These are phyloP conservation scores for Aurantiochytrium sp. DNA, from an alignment of 108 stramenopile genomes.

Conservation along the genomic window DNA sequence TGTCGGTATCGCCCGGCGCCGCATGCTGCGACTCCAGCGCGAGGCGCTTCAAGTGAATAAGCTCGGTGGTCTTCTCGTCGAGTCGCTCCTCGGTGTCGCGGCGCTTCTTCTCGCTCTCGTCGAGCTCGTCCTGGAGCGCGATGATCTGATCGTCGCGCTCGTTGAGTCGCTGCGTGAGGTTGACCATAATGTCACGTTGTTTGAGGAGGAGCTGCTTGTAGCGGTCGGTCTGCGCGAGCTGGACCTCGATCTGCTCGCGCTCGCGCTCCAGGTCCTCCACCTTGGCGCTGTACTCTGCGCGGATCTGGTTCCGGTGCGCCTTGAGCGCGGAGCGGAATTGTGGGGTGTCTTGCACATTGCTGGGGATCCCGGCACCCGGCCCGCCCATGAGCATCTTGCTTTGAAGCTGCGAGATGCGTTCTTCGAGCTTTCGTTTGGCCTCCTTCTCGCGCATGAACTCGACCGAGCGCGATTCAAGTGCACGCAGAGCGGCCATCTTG, in stretches of 20 bases:
- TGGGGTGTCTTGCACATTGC: conserved; percentile 19
- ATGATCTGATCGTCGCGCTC: conserved; percentile 63
- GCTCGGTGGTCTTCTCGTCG: conserved; percentile 58
- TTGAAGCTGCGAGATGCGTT: conserved; percentile 55
- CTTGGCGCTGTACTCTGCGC: conserved; percentile 50
- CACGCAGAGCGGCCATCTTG: conserved; percentile 63
- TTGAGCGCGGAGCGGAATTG: conserved; percentile 39
- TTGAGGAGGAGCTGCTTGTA: conserved; percentile 66
- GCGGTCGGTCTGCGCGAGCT: conserved; percentile 64
- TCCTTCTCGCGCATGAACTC: conserved; percentile 69
- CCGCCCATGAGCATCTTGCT: conserved; percentile 54
- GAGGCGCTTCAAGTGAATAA: conserved; percentile 59
- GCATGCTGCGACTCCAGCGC: conserved; percentile 38
- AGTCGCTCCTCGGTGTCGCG: conserved; percentile 58
- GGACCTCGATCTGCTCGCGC: conserved; percentile 60
- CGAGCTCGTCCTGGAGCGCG: conserved; percentile 67
- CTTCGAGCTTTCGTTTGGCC: conserved; percentile 60
- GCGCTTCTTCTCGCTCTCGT: conserved; percentile 60
- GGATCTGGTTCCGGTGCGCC: conserved; percentile 39
- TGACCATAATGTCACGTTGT: conserved; percentile 71
- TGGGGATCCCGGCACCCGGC: neutral
- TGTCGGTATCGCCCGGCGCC: neutral
- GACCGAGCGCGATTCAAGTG: conserved; percentile 46
- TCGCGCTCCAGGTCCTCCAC: conserved; percentile 61
- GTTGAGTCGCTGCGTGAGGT: conserved; percentile 64